phyloP scores from a whole-genome alignment of 768 basidiomycete genomes.

The Glaciozyma martinii region DNA sequence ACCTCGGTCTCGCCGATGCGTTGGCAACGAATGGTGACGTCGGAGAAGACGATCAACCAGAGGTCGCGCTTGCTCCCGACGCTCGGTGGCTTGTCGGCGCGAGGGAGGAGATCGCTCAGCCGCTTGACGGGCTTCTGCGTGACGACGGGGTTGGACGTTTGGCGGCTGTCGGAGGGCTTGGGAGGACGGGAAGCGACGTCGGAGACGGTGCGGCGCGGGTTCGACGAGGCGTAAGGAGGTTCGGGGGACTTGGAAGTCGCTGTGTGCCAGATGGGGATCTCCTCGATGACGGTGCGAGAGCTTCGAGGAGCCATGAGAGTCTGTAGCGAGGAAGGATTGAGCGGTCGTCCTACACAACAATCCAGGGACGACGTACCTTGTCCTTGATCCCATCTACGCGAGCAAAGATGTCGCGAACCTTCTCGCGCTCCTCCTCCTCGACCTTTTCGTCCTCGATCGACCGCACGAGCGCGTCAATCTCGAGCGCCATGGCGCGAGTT shows the following conservation, averaged over 20 bases:
- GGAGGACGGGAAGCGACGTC: neutral
- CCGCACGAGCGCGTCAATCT: constrained; percentile 90
- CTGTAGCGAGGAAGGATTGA: constrained; percentile 23
- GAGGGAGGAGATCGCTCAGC: neutral
- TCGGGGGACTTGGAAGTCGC: neutral
- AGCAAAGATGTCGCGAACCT: constrained; percentile 77
- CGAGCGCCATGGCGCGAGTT: constrained; percentile 90
- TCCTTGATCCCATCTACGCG: constrained; percentile 92
- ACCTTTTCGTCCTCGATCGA: constrained; percentile 98
- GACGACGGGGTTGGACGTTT: neutral
- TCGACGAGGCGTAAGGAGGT: neutral
- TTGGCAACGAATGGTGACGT: constrained; percentile 86
- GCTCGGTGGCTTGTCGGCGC: constrained; percentile 35
- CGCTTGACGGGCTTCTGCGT: neutral
- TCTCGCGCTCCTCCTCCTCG: constrained; percentile 88
- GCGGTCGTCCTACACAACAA: neutral
- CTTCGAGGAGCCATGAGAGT: constrained; percentile 77
- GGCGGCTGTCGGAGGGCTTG: neutral
- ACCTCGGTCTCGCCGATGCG: constrained; percentile 70
- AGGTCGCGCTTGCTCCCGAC: constrained; percentile 62
- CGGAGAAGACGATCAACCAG: constrained; percentile 93
- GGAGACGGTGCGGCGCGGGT: constrained; percentile 7
- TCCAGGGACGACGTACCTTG: constrained; percentile 48
- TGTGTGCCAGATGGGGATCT: constrained; percentile 41
- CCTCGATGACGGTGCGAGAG: constrained; percentile 75